Evolutionary conservation across 2,329 filamentous ascomycete species (phyloP).

Genomic region (Pseudogymnoascus pannorum): DNA sequence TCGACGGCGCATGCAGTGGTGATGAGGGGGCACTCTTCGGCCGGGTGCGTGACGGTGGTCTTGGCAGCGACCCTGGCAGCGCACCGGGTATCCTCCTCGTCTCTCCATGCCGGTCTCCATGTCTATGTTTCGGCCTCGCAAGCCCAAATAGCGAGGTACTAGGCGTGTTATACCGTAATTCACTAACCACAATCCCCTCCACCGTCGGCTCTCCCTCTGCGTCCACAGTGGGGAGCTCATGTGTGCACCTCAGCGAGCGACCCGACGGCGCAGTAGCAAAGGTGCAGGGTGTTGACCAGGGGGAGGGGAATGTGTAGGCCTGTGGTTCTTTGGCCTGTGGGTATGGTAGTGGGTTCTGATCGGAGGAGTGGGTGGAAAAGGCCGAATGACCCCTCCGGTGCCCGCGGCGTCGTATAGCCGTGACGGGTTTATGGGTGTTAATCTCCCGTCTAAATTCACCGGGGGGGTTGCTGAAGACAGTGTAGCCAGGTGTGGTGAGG

Average conservation of each 20-base stretch:
- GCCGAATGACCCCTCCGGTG: background rate
- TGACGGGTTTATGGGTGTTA: background rate
- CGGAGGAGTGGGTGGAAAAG: conserved; percentile 3
- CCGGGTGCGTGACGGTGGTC: background rate
- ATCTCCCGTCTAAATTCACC: background rate
- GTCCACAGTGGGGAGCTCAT: conserved; percentile 43
- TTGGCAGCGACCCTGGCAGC: background rate
- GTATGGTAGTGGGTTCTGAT: conserved; percentile 9
- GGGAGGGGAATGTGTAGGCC: conserved; percentile 73
- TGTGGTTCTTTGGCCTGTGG: conserved; percentile 21
- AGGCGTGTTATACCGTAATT: conserved; percentile 73
- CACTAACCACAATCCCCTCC: conserved; percentile 49
- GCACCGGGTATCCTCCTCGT: background rate
- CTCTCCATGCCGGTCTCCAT: conserved; percentile 9
- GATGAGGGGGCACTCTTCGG: background rate
- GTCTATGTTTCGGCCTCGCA: conserved; percentile 20
- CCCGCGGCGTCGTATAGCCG: background rate
- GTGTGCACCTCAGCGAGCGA: conserved; percentile 65
- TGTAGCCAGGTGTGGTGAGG: conserved; percentile 28
- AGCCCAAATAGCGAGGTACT: conserved; percentile 31
- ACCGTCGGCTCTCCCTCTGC: background rate
- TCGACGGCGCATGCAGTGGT: background rate
- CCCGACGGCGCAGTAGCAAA: conserved; percentile 75
- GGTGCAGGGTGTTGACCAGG: conserved; percentile 82
- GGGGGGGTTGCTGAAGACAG: conserved; percentile 17